Conservation (phyloP, 306 rosid genomes). For the Datisca glomerata region DNA sequence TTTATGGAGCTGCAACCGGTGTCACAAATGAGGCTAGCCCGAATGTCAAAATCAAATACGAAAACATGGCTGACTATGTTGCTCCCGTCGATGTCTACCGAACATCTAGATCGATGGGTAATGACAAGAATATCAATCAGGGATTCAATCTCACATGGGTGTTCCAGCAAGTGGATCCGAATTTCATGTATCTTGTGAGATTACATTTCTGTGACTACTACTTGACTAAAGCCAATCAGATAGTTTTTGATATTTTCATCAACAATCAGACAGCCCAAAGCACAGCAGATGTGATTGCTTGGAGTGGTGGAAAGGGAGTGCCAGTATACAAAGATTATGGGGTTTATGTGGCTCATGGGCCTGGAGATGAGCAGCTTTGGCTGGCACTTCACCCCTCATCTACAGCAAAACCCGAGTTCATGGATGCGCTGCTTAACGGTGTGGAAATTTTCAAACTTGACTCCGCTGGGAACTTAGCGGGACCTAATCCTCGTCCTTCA, state of each 20-base stretch:
- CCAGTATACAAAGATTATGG: constrained; percentile 24
- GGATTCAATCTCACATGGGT: constrained; percentile 32
- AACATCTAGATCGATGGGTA: constrained; percentile 33
- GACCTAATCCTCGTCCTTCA: constrained; percentile 27
- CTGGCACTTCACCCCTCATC: constrained; percentile 22
- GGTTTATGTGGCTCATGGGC: constrained; percentile 1
- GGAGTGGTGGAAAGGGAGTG: constrained; percentile 25
- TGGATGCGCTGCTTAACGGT: constrained; percentile 28
- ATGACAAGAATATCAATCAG: constrained; percentile 8
- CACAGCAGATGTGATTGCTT: constrained; percentile 21
- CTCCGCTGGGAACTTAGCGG: constrained; percentile 23
- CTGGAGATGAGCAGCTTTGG: constrained; percentile 22
- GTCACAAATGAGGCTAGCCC: constrained; percentile 8
- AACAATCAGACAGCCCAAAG: constrained; percentile 30
- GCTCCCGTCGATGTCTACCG: constrained; percentile 29
- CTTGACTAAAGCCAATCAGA: constrained; percentile 19
- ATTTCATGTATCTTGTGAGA: constrained; percentile 36
- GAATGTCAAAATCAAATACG: constrained; percentile 14
- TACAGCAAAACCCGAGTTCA: constrained; percentile 14
- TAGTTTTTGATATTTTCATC: constrained; percentile 23
- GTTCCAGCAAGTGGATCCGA: constrained; percentile 31
- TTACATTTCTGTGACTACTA: constrained; percentile 34
- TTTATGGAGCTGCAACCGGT: constrained; percentile 26
- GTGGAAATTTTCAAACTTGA: constrained; percentile 35
- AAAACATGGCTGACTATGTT: constrained; percentile 13